A percentile compares a stretch with the other conserved stretches of the same genome.
These are phyloP conservation scores for Solanum hybrid DNA, from an alignment of 305 asterid species.

Conservation along the genomic window DNA sequence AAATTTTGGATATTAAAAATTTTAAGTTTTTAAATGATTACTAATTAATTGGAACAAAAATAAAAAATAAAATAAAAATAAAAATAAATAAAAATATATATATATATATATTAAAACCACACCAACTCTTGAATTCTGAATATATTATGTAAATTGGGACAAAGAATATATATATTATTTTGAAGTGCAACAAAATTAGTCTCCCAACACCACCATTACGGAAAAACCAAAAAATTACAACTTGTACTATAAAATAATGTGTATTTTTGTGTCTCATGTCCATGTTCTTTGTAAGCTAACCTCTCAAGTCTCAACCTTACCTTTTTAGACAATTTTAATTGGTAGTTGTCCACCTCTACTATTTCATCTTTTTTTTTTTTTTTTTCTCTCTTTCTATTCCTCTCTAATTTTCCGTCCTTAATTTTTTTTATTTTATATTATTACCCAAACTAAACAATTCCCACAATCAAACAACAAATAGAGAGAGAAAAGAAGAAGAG, in stretches of 20 bases:
- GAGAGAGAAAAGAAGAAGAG: neutral
- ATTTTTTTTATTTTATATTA: neutral
- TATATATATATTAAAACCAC: neutral
- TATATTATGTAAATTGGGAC: neutral
- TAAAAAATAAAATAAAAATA: no score
- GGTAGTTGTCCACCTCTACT: slow-evolving; percentile 8
- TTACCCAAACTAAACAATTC: neutral
- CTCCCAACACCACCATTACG: neutral
- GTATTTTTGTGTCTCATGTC: neutral
- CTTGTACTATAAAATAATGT: neutral
- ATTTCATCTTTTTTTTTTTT: neutral
- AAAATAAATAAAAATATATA: no score
- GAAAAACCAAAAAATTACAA: neutral
- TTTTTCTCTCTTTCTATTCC: neutral
- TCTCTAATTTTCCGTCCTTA: neutral
- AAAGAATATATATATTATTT: neutral
- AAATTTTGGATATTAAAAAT: neutral
- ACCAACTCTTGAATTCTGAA: neutral
- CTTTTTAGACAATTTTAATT: slow-evolving; percentile 5
- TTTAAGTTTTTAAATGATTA: no score
- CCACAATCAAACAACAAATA: neutral
- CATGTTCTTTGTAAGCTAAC: neutral
- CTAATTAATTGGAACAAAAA: no score
- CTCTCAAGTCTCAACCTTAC: slow-evolving; percentile 6
- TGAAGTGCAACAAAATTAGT: neutral